phyloP scores from a whole-genome alignment of 2,329 filamentous ascomycete genomes.

The Nothopassalora personata region DNA sequence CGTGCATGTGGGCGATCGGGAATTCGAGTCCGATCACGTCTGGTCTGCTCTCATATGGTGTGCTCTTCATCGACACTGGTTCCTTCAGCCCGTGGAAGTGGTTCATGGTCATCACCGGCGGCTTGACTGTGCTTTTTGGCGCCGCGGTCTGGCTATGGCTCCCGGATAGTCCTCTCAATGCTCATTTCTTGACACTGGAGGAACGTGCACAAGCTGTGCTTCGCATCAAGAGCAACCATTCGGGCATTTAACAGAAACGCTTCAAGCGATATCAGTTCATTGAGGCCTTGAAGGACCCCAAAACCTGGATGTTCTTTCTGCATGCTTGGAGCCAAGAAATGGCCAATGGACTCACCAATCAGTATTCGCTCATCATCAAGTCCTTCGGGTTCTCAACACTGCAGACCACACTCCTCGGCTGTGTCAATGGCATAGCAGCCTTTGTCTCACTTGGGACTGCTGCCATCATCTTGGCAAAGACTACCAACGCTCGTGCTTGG shows the following conservation, averaged over 20 bases:
- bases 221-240: constrained; percentile 35
- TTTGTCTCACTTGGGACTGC: constrained; percentile 25
- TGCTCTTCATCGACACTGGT: constrained; percentile 16
- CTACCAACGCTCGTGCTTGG: constrained; percentile 28
- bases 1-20: constrained; percentile 19
- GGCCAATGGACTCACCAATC: constrained; percentile 38
- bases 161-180: constrained; percentile 32
- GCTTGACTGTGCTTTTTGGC: constrained; percentile 15
- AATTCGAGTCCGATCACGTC: constrained; percentile 16
- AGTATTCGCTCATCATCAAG: constrained; percentile 43
- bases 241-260: constrained; percentile 35
- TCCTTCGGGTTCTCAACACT: constrained; percentile 40
- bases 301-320: constrained; percentile 35
- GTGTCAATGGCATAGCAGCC: constrained; percentile 12
- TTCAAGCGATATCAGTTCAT: constrained; percentile 35
- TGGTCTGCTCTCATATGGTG: constrained; percentile 16
- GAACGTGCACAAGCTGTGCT: constrained; percentile 34
- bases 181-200: constrained; percentile 30
- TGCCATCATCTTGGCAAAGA: constrained; percentile 29
- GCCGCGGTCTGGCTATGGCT: constrained; percentile 30
- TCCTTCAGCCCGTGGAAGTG: constrained; percentile 16
- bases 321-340: constrained; percentile 38
- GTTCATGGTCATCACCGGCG: constrained; percentile 19
- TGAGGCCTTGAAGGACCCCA: constrained; percentile 32
- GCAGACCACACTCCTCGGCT: constrained; percentile 33